Evolutionary conservation across 1,139 yeast genomes (phyloP), one percentile per base, ranked within the genome.

Genomic region (Nakaseomyces nivariensis): DNA sequence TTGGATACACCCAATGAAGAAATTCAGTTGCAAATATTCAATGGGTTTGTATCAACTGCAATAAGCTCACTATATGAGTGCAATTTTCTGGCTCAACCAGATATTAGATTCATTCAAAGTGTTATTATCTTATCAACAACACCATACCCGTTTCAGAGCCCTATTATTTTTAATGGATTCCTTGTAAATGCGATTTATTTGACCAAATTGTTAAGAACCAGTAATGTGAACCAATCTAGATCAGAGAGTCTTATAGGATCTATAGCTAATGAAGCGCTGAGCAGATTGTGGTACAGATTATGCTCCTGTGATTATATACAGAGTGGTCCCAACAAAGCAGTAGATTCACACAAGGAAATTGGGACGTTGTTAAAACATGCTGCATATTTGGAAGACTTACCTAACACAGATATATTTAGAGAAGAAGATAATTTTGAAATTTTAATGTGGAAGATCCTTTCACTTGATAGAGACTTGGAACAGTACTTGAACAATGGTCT

Each of bases 401-500:
- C 61, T 4, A 53, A 49, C 32, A 51, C 56, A 5, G 64, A 64
- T 50, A 54, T 62, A 4, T 62, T 59, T 41, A 58, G 58, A 46
- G 56, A 56, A 10, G 67, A 64, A 32, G 63, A 60, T 17, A 58
- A 53, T 42, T 61, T 60, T 47, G 68, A 64, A 46, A 49, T 59
- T 1, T 48, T 63, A 1, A 53, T 50, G 34, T 64, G 68, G 68
- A 64, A 64, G 43, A 49, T 65, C 1, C 38, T 57, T 1, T 64
- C 67, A 1, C 48, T 65, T 6, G 67, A 65, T 22, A 58, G 67
- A 44, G 68, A 65, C 48, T 36, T 64, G 17, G 62, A 62, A 31
- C 57, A 54, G 33, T 62, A 59, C 41, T 44, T 55, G 22, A 45
- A 40, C 4, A 55, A 54, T 17, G 48, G 50, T 3, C 48, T 52